Conservation (phyloP, 108 stramenopile genomes). For the Pseudonitzschia pungens region DNA sequence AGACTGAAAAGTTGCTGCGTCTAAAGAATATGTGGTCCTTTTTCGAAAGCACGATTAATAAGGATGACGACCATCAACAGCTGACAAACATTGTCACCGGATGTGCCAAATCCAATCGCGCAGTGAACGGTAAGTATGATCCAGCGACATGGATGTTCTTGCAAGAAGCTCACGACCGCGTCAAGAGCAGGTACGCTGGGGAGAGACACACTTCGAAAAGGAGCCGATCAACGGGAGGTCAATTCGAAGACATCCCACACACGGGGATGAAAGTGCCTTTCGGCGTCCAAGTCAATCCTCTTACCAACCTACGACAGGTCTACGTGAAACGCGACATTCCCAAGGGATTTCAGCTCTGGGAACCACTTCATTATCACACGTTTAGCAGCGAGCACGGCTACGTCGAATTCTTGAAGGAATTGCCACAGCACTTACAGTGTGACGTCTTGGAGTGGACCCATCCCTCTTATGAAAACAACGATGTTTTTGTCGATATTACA, state of each 20-base stretch:
- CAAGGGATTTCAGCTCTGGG: conserved; percentile 1
- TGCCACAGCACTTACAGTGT: neutral
- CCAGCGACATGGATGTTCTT: neutral
- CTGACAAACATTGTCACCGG: conserved; percentile 1
- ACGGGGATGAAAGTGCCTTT: conserved; percentile 7
- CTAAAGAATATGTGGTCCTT: neutral
- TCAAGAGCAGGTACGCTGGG: neutral
- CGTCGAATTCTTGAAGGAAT: neutral
- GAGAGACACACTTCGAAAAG: neutral
- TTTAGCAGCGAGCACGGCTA: neutral
- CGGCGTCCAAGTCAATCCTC: neutral
- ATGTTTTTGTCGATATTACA: conserved; percentile 11
- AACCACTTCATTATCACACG: conserved; percentile 1
- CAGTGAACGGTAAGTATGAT: neutral
- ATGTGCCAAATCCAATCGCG: neutral
- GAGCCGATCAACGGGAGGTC: neutral
- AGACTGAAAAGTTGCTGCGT: neutral
- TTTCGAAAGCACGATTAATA: neutral
- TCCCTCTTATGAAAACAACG: neutral
- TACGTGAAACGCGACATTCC: conserved; percentile 2
- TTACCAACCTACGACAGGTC: neutral
- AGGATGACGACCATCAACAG: neutral
- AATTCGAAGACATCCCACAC: neutral
- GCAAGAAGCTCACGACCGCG: conserved; percentile 1
- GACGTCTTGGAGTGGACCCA: conserved; percentile 1